phyloP scores from a whole-genome alignment of 768 basidiomycete genomes.

The Rhizopogon salebrosus region DNA sequence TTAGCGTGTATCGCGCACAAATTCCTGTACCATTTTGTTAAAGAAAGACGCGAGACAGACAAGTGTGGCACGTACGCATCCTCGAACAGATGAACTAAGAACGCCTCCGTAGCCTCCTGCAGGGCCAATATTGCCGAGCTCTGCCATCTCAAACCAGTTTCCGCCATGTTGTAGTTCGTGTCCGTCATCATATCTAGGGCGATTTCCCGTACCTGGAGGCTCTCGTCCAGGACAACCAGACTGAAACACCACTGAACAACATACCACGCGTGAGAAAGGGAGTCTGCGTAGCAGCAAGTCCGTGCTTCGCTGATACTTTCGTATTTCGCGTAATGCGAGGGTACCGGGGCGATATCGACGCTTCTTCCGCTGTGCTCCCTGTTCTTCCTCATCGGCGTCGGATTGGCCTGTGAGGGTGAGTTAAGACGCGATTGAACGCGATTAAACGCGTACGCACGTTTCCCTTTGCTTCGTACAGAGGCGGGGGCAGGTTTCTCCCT shows the following conservation, averaged over 20 bases:
- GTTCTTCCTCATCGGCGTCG: constrained; percentile 16
- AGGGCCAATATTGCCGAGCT: constrained; percentile 88
- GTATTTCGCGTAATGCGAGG: constrained; percentile 84
- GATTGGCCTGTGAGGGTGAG: constrained; percentile 15
- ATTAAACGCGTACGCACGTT: constrained; percentile 21
- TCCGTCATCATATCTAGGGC: constrained; percentile 86
- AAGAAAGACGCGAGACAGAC: constrained; percentile 1
- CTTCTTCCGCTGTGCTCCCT: constrained; percentile 33
- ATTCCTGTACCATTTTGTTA: constrained; percentile 49
- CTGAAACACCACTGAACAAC: constrained; percentile 24
- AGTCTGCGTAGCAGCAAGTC: constrained; percentile 83
- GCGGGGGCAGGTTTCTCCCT: constrained; percentile 42
- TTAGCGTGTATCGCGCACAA: constrained; percentile 97
- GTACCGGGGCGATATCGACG: constrained; percentile 87
- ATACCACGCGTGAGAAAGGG: constrained; percentile 87
- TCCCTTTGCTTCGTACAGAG: constrained; percentile 15
- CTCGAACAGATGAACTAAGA: constrained; percentile 92
- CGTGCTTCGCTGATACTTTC: constrained; percentile 92
- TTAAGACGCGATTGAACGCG: not conserved
- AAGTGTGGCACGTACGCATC: constrained; percentile 74
- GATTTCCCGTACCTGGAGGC: constrained; percentile 89
- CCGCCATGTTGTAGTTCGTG: constrained; percentile 51
- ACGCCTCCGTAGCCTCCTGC: constrained; percentile 96
- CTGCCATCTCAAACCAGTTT: constrained; percentile 83
- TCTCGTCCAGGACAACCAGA: constrained; percentile 1